Evolutionary conservation across 2,329 filamentous ascomycete species (phyloP), one percentile per base, ranked within the genome.

Genomic region (Ramularia endophylla): DNA sequence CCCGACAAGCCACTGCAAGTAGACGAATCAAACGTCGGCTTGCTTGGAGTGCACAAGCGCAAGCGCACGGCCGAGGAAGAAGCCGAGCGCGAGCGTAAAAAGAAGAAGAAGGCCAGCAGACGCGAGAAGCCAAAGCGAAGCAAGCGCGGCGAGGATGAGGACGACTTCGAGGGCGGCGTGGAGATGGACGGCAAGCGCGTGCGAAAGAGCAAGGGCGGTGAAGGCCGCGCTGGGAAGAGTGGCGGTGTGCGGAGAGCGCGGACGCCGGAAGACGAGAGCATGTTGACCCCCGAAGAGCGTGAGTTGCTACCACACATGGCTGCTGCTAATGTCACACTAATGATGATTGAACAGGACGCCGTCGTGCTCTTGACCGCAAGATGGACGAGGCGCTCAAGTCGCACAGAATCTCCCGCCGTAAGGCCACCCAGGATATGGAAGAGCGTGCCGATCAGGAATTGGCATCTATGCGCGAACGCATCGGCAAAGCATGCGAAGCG

Each of bases 341-440:
- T 37, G 9, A 43, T 41, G 11, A 44, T 54, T 46, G 46, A 28
- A 13, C 53, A 80, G 77, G 74, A 55, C 80, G 89, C 54, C 81
- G 84, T 55, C 77, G 86, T 53, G 89, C 87, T 15, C 80, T 98
- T 39, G 87, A 95, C 57, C 78, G 82, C 52, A 85, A 86, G 41
- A 87, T 97, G 69, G 87, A 95, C 63, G 85, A 85, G 42, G 88
- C 89, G 1, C 72, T 94, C 55, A 94, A 94, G 70, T 86, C 85
- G 54, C 81, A 85, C 41, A 87, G 86, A 56, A 75, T 83, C 53
- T 68, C 69, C 66, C 78, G 77, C 50, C 90, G 87, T 72, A 87
- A 87, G 72, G 85, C 89, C 60, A 89, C 92, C 54, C 88, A 94
- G 63, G 90, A 97, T 52, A 74, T 97, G 34, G 89, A 95, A 62